Evolutionary conservation across 805 yeast genomes (phyloP), one percentile per base, ranked within the genome.

Genomic region (Candida tibetensis): DNA sequence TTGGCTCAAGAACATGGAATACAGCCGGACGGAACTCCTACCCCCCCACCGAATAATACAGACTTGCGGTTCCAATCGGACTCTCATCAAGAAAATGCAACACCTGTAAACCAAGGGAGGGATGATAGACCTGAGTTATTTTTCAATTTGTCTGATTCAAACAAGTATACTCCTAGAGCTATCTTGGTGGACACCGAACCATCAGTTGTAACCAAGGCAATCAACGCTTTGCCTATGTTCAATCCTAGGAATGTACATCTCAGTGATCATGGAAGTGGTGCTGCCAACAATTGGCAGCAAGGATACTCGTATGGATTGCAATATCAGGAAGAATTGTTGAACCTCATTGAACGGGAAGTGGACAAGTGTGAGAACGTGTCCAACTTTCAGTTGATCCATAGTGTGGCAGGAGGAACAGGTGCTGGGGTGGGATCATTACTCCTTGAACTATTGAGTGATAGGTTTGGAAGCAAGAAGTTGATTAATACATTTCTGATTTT

Each of bases 331-430:
- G 80, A 78, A n/a, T 67, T 95, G 28, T 48, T 85, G 39, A 91
- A 88, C 50, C 78, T 89, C 74, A 72, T 93, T 17, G 96, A 89
- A 53, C 74, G 93, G 39, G 97, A 93, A 52, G 72, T 89, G 28
- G 99, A 93, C 54, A 81, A 85, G 22, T 82, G 95, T 48, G 98
- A 95, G 46, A 83, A 83, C 39, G 66, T 89, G 37, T 93, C 90
- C 47, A 95, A 95, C 4, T 93, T 93, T 59, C 95, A 89, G 67
- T 64, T 93, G 47, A 60, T 90, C 36, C 99, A 93, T 62, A 85
- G 96, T 3, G 95, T 93, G 4, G 98, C 97, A 0, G 99, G 99
- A 26, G 99, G 99, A 28, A 93, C 99, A 0, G 99, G 99, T 0
- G 85, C 96, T 0, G 99, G 99, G 3, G 77, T 89, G 26, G 99